Evolutionary conservation across 1,284 basidiomycete species (phyloP), one percentile per base, ranked within the genome.

Genomic region (Ceratobasidium sp.): DNA sequence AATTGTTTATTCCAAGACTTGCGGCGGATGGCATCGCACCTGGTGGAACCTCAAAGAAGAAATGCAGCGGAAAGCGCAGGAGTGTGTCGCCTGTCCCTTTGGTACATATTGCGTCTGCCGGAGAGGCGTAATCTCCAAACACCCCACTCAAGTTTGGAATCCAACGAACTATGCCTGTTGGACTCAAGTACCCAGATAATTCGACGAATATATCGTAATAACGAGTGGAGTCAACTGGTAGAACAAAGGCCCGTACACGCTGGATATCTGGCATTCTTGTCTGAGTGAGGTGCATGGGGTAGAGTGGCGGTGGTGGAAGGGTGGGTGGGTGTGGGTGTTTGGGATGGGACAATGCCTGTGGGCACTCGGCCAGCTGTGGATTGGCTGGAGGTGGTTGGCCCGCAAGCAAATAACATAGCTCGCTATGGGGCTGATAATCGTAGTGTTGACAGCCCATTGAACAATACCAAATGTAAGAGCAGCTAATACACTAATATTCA

Each of bases 401-500:
- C 27, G 62, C 43, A 19, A 64, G 29, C 22, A 64, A 34, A 16
- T 24, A 5, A 13, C 62, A 64, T 11, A 64, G 62, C 62, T 64
- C 43, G 19, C 46, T 34, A 27, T 64, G 62, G n/a, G 62, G 14
- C 8, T 49, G 24, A 7, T 13, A 43, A 22, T 64, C 62, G 27
- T 34, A 14, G 13, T 27, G 19, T 16, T 64, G 62, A 22, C 62
- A 64, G 9, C 49, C 46, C n/a, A 34, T n/a, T 4, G 62, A 64
- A 16, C 62, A 64, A 16, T 64, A 64, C 62, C 62, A 64, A 5
- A 64, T 43, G 29, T 34, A 64, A n/a, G 46, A 64, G 48, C 62
- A 64, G 19, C 62, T 64, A 49, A 14, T n/a, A 39, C 27, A 11
- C n/a, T 39, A 9, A 34, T 34, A 13, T 27, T 29, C 19, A 58